A percentile compares a stretch with the other conserved stretches of the same genome.
phyloP scores from a whole-genome alignment of 2,329 filamentous ascomycete species.

The Dichotomopilus funicola region DNA sequence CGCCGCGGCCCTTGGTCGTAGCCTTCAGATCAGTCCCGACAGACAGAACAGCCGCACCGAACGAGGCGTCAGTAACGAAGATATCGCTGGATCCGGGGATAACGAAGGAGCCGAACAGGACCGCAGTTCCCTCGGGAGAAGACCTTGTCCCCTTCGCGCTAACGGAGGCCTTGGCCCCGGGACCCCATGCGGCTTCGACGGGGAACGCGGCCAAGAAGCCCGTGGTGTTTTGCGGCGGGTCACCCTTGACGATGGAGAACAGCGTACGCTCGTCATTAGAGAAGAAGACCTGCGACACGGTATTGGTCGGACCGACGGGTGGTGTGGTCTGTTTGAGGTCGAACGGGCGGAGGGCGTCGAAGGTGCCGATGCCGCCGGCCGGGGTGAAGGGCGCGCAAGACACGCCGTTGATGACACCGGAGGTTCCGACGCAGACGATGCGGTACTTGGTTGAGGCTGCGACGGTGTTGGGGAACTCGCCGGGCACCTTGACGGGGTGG shows the following conservation, averaged over 20 bases:
- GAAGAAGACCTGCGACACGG: conserved; percentile 55
- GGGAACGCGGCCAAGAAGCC: conserved; percentile 50
- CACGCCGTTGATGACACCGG: conserved; percentile 39
- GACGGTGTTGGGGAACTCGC: conserved; percentile 48
- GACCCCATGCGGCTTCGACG: conserved; percentile 27
- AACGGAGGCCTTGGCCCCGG: neutral
- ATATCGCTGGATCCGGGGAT: conserved; percentile 40
- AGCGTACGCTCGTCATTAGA: conserved; percentile 46
- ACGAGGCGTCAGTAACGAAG: conserved; percentile 52
- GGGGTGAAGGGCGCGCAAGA: conserved; percentile 37
- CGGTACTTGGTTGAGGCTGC: conserved; percentile 38
- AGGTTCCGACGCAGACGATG: conserved; percentile 41
- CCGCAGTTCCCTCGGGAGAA: conserved; percentile 48
- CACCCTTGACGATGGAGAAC: conserved; percentile 54
- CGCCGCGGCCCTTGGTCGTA: conserved; percentile 32
- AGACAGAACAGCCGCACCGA: conserved; percentile 46
- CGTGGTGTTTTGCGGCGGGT: conserved; percentile 46
- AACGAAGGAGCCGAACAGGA: conserved; percentile 45
- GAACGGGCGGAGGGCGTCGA: conserved; percentile 43
- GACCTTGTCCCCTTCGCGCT: neutral
- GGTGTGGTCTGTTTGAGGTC: conserved; percentile 51
- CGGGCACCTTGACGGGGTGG: conserved; percentile 35
- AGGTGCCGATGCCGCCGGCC: conserved; percentile 32
- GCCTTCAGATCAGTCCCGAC: conserved; percentile 32
- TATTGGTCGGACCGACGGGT: conserved; percentile 51